Evolutionary conservation across 768 basidiomycete species (phyloP).

Genomic region (Serpula lacrymans): DNA sequence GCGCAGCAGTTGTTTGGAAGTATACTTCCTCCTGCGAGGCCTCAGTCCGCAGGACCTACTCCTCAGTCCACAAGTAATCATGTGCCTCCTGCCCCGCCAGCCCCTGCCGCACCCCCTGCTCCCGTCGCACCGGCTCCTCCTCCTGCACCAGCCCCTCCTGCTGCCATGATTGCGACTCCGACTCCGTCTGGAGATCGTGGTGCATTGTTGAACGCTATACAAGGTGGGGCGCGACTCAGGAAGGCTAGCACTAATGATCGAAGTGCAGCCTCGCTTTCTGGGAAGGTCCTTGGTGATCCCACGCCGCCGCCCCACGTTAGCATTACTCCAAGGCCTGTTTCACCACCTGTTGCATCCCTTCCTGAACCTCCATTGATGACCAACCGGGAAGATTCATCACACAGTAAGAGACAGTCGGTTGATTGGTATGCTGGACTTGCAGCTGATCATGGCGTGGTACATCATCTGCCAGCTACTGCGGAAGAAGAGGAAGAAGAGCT

Average conservation of each 20-base stretch:
- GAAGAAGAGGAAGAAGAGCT: conserved; percentile 68
- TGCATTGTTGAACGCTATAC: conserved; percentile 77
- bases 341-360: conserved; percentile 32
- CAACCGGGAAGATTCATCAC: conserved; percentile 16
- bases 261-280: conserved; percentile 64
- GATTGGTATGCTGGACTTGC: conserved; percentile 92
- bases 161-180: conserved; percentile 28
- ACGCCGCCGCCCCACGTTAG: conserved; percentile 70
- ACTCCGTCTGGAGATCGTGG: conserved; percentile 46
- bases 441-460: conserved; percentile 53
- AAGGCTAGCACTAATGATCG: conserved; percentile 84
- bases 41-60: conserved; percentile 49
- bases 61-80: conserved; percentile 16
- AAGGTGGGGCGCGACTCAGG: conserved; percentile 65
- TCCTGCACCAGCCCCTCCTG: conserved; percentile 25
- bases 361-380: conserved; percentile 13
- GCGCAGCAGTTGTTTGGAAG: conserved; percentile 78
- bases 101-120: conserved; percentile 25
- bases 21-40: conserved; percentile 55
- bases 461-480: conserved; percentile 46
- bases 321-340: conserved; percentile 38
- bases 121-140: conserved; percentile 32
- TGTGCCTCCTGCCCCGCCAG: conserved; percentile 11
- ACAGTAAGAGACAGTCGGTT: conserved; percentile 69
- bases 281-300: conserved; percentile 74